Conservation (phyloP, 2,329 filamentous ascomycete genomes). For the Truncatella angustata region DNA sequence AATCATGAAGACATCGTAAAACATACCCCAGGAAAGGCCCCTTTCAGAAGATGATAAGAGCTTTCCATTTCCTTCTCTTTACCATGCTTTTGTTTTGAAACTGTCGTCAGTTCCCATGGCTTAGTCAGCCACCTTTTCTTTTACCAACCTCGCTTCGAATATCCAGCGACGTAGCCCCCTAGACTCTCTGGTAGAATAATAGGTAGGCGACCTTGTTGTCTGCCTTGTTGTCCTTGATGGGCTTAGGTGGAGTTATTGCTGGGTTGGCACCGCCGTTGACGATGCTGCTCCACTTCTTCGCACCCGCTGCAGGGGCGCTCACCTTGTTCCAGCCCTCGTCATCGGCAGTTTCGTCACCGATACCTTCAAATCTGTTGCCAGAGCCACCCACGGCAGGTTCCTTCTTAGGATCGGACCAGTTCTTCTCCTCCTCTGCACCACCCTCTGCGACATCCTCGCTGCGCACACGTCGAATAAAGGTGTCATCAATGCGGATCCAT, state of each 20-base stretch:
- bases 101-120: background rate
- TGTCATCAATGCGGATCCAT: constrained; percentile 96
- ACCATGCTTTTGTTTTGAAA: background rate
- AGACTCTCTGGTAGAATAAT: constrained; percentile 86
- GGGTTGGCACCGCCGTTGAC: constrained; percentile 63
- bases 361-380: constrained; percentile 73
- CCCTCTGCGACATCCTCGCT: constrained; percentile 87
- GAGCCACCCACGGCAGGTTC: constrained; percentile 38
- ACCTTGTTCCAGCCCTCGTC: constrained; percentile 85
- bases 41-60: background rate
- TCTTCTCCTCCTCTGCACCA: constrained; percentile 77
- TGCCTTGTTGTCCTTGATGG: constrained; percentile 65
- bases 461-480: constrained; percentile 78
- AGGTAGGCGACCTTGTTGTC: constrained; percentile 98
- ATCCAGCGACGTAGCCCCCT: constrained; percentile 3
- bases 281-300: constrained; percentile 71
- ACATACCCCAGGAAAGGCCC: background rate
- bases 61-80: background rate
- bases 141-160: background rate
- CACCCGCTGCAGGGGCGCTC: constrained; percentile 56
- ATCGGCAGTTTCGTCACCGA: constrained; percentile 63
- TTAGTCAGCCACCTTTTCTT: background rate
- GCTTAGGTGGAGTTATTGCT: constrained; percentile 50
- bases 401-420: constrained; percentile 66
- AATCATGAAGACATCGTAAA: constrained; percentile 6